Evolutionary conservation across 306 rosid species (phyloP).

Genomic region (Carpinus fangiana): DNA sequence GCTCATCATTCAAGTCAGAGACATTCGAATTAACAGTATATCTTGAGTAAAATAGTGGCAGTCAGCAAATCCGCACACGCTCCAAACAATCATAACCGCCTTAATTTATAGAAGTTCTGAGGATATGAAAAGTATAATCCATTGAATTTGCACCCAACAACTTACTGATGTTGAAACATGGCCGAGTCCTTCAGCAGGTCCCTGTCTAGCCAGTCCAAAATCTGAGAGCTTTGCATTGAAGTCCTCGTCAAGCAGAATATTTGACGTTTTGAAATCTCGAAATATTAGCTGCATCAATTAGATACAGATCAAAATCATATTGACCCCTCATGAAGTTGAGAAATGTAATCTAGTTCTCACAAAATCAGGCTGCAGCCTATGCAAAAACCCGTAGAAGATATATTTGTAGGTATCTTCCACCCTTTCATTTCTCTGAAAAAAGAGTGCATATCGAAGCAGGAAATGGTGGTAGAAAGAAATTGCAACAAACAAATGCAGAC

Average conservation of each 20-base stretch:
- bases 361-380: not conserved
- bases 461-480: not conserved
- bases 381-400: not conserved
- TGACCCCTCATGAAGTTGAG: not conserved
- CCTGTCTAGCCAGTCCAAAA: conserved; percentile 98
- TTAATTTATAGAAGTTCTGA: conserved; percentile 10
- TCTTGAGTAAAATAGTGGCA: not conserved
- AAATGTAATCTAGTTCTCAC: not conserved
- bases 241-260: conserved; percentile 82
- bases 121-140: conserved; percentile 1
- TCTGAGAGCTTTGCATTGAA: conserved; percentile 97
- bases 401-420: not conserved
- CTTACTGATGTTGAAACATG: conserved; percentile 92
- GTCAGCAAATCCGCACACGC: not conserved
- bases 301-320: conserved; percentile 32
- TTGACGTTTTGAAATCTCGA: conserved; percentile 92
- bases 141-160: conserved; percentile 13
- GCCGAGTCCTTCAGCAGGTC: conserved; percentile 81
- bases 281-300: conserved; percentile 80
- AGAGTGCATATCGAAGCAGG: not conserved
- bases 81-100: not conserved
- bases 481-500: not conserved
- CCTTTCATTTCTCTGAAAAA: not conserved
- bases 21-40: conserved; percentile 23
- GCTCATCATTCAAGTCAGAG: conserved; percentile 4